Evolutionary conservation across 169 alveolate genomes (phyloP).

Genomic region (Cryptosporidium tyzzeri): DNA sequence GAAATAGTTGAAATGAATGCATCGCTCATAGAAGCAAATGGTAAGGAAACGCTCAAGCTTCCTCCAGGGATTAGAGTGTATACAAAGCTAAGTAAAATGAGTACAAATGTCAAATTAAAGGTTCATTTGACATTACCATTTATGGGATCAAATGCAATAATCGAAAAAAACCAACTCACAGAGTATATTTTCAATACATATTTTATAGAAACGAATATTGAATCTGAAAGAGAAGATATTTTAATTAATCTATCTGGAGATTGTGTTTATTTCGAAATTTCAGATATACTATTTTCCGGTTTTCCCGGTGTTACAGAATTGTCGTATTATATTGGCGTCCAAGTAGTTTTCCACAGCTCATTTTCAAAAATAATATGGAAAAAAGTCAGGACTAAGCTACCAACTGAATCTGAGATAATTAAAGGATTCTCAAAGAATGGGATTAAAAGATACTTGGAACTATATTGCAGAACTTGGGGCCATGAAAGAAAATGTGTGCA

Average conservation of each 20-base stretch:
- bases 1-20: background rate
- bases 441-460: conserved; percentile 1
- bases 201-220: background rate
- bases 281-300: background rate
- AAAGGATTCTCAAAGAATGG: conserved; percentile 38
- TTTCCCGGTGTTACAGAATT: conserved; percentile 36
- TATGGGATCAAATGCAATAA: background rate
- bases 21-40: background rate
- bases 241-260: background rate
- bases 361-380: conserved; percentile 8
- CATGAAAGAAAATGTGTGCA: conserved; percentile 9
- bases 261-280: conserved; percentile 1
- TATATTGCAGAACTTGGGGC: conserved; percentile 28
- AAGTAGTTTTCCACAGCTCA: background rate
- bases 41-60: background rate
- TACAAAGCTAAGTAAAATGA: background rate
- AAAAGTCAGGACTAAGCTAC: conserved; percentile 8
- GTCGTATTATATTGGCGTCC: conserved; percentile 24
- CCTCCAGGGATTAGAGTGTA: conserved; percentile 3
- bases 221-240: background rate
- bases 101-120: background rate
- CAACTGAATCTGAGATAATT: conserved; percentile 2
- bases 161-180: background rate
- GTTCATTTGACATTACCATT: conserved; percentile 10
- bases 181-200: background rate